Percentiles rank a stretch among this genome's conserved stretches.
Evolutionary conservation across 352 stramenopile species (phyloP).

Genomic region (Globisporangium echinulatum): DNA sequence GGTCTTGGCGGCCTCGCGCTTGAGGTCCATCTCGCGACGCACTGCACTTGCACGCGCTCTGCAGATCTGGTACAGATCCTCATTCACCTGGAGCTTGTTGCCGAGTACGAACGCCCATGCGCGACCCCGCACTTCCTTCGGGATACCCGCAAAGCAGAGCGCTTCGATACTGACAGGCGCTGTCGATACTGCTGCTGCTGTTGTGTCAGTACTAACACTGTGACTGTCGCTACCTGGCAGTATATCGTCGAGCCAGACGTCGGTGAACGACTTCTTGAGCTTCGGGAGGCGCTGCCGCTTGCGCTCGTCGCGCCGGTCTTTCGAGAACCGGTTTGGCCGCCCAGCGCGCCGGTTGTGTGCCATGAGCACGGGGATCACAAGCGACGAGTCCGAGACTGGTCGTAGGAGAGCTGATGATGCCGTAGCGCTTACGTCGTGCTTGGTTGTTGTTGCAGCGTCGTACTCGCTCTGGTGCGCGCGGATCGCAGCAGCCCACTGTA

Average conservation of each 20-base stretch:
- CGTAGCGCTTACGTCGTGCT: no score
- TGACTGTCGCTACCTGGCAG: no score
- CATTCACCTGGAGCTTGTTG: constrained; percentile 81
- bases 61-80: constrained; percentile 82
- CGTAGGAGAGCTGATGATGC: constrained; percentile 27
- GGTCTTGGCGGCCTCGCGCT: constrained; percentile 37
- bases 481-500: constrained; percentile 55
- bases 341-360: constrained; percentile 21
- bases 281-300: constrained; percentile 52
- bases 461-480: constrained; percentile 30
- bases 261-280: constrained; percentile 68
- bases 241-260: constrained; percentile 62
- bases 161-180: constrained; percentile 41
- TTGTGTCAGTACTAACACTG: no score
- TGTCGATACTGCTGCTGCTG: no score
- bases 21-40: constrained; percentile 66
- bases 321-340: constrained; percentile 30
- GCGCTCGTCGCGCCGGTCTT: constrained; percentile 56
- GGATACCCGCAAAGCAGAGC: constrained; percentile 75
- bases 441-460: constrained; percentile 3
- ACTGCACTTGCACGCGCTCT: constrained; percentile 68
- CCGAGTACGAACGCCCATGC: constrained; percentile 77
- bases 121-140: constrained; percentile 75
- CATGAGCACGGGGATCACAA: constrained; percentile 13
- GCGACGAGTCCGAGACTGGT: constrained; percentile 30